A percentile compares a stretch with the other conserved stretches of the same genome.
Evolutionary conservation across 2,329 filamentous ascomycete genomes (phyloP).

Genomic region (Diaporthe humulicola): DNA sequence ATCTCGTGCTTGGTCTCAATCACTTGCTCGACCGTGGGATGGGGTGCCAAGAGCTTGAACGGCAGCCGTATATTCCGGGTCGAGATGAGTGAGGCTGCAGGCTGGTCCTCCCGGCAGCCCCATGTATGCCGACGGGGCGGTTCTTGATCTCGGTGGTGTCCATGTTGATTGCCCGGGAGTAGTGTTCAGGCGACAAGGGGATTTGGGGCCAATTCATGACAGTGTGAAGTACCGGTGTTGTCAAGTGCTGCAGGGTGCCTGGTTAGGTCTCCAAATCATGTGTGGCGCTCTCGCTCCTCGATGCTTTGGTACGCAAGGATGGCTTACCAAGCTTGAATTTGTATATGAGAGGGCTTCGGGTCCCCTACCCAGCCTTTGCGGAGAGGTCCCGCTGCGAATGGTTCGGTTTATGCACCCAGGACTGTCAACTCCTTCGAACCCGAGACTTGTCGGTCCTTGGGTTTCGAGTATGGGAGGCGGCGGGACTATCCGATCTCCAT

Average conservation of each 20-base stretch:
- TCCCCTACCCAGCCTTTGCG: neutral
- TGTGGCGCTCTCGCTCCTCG: neutral
- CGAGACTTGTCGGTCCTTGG: neutral
- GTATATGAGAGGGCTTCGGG: neutral
- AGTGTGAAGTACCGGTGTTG: neutral
- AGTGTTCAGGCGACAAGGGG: neutral
- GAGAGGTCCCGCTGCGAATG: neutral
- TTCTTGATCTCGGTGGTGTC: neutral
- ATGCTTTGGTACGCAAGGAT: neutral
- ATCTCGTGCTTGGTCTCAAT: conserved; percentile 22
- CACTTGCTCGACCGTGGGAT: neutral
- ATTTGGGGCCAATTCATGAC: neutral
- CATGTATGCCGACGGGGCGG: neutral
- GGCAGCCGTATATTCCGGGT: conserved; percentile 14
- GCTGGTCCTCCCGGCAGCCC: neutral
- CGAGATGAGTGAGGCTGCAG: neutral
- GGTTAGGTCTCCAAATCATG: neutral
- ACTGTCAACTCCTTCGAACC: neutral
- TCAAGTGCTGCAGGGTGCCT: neutral
- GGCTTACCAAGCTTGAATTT: conserved; percentile 2
- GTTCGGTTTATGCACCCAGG: too few relatives aligned
- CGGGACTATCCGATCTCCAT: neutral
- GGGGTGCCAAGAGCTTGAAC: neutral
- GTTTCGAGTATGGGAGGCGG: neutral
- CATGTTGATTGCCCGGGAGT: neutral